These are phyloP conservation scores for Thalassiosira sp. DNA, from an alignment of 352 stramenopile genomes.

Conservation along the genomic window DNA sequence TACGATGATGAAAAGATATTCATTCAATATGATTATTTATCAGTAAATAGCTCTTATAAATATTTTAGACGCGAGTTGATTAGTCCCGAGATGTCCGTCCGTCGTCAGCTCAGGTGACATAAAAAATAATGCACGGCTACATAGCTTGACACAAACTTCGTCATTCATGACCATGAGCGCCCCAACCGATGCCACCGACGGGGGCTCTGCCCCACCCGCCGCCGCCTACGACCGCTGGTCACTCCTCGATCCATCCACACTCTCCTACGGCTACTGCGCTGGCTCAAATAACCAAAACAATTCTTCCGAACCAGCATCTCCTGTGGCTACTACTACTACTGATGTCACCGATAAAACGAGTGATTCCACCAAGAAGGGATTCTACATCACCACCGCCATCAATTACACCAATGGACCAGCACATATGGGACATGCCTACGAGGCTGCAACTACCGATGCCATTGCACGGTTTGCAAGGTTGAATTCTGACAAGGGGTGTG, in stretches of 20 bases:
- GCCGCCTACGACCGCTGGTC: constrained; percentile 75
- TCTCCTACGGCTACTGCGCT: constrained; percentile 73
- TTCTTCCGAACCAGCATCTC: constrained; percentile 49
- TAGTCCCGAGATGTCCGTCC: not conserved
- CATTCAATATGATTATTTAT: not conserved
- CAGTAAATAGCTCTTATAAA: not conserved
- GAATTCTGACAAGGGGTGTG: constrained; percentile 44
- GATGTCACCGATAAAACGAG: constrained; percentile 7
- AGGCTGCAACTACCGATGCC: constrained; percentile 96
- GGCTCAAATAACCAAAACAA: constrained; percentile 43
- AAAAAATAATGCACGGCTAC: not conserved
- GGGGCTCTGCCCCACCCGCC: constrained; percentile 5
- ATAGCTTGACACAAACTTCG: not conserved
- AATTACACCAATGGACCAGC: constrained; percentile 97
- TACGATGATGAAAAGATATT: constrained; percentile 13
- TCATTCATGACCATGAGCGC: constrained; percentile 20
- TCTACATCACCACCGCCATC: constrained; percentile 98
- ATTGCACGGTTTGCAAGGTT: constrained; percentile 94
- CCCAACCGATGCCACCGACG: constrained; percentile 17
- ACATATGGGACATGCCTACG: constrained; percentile 99
- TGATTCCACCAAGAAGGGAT: constrained; percentile 61
- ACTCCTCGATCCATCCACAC: constrained; percentile 59
- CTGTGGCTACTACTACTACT: not conserved
- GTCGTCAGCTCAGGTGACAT: not conserved
- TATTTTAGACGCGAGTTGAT: not conserved